phyloP scores from a whole-genome alignment of 75 land plant species.

The Isoetes taiwanensis region DNA sequence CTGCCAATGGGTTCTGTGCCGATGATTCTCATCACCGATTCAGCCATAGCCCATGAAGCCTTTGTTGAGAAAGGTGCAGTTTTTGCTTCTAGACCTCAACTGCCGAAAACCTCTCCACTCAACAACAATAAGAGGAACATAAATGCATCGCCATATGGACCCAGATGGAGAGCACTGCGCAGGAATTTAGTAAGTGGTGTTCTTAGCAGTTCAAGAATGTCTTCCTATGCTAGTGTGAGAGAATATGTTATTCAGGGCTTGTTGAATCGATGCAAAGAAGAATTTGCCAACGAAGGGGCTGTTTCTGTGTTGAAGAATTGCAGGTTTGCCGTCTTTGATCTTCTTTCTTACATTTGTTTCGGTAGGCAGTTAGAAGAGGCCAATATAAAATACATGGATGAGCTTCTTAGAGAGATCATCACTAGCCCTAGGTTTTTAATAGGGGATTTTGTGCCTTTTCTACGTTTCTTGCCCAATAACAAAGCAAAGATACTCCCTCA shows the following conservation, averaged over 20 bases:
- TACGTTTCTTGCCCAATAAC: not conserved
- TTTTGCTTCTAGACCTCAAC: slow-evolving; percentile 50
- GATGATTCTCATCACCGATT: slow-evolving; percentile 32
- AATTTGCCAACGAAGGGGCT: not conserved
- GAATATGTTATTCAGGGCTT: no score
- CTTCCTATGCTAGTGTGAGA: no score
- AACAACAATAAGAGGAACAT: slow-evolving; percentile 53
- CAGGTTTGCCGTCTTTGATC: not conserved
- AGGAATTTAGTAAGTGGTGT: slow-evolving; percentile 51
- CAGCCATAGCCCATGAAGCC: slow-evolving; percentile 55
- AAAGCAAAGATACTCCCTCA: not conserved
- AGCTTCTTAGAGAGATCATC: no score
- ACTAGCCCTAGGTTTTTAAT: not conserved
- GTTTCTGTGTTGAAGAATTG: slow-evolving; percentile 2
- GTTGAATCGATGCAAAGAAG: no score
- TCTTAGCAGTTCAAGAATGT: no score
- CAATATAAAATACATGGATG: no score
- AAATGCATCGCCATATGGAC: slow-evolving; percentile 61
- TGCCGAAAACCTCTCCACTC: slow-evolving; percentile 39
- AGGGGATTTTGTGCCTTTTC: not conserved
- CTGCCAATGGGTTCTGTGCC: slow-evolving; percentile 7
- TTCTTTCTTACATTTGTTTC: slow-evolving; percentile 10
- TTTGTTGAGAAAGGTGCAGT: slow-evolving; percentile 34
- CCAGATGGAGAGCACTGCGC: slow-evolving; percentile 50
- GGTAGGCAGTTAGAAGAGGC: slow-evolving; percentile 7